Conservation (phyloP, 2,329 filamentous ascomycete species). For the Fusarium lyarnte region DNA sequence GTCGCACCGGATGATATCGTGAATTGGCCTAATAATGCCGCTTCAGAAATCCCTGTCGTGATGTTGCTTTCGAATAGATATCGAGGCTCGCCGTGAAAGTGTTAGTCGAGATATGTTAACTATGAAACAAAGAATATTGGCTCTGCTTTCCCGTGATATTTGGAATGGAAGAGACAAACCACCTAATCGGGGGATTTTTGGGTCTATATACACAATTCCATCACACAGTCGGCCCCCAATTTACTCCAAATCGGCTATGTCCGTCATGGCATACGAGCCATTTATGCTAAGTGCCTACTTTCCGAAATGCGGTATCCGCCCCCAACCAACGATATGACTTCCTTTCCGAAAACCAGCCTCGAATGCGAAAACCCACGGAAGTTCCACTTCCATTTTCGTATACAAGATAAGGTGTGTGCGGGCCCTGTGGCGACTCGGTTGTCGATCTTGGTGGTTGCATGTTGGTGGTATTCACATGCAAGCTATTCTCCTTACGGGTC, state of each 20-base stretch:
- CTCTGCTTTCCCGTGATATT: not conserved
- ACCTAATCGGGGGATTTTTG: not conserved
- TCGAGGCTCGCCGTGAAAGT: not conserved
- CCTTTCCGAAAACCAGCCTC: conserved; percentile 18
- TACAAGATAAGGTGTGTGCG: not conserved
- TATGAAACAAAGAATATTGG: not conserved
- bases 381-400: conserved; percentile 4
- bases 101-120: too few relatives aligned
- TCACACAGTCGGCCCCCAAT: not conserved
- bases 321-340: conserved; percentile 1
- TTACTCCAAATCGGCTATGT: not conserved
- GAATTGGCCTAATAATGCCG: not conserved
- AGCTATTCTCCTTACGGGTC: not conserved
- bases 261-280: conserved; percentile 12
- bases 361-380: conserved; percentile 17
- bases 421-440: conserved; percentile 5
- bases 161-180: not conserved
- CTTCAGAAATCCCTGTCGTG: not conserved
- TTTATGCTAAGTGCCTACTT: conserved; percentile 10
- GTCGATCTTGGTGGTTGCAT: not conserved
- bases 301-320: conserved; percentile 1
- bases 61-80: not conserved
- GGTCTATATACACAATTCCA: not conserved
- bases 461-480: not conserved
- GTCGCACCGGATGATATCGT: not conserved